A percentile compares a stretch with the other conserved stretches of the same genome.
Conservation (phyloP, 164 flowering plant species). For the Aristolochia contorta region DNA sequence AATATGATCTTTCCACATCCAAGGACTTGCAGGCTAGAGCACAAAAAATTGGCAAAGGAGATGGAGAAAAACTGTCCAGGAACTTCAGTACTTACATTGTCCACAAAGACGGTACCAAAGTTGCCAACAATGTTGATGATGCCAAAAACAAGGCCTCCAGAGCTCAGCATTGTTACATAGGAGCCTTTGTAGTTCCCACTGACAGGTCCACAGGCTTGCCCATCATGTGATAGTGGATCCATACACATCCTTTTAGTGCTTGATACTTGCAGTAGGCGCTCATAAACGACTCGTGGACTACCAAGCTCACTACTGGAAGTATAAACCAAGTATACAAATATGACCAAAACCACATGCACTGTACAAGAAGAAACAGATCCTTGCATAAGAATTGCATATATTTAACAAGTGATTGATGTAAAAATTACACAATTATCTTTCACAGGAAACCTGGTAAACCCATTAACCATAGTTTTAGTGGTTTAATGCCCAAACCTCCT, state of each 20-base stretch:
- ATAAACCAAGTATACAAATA: slow-evolving; percentile 85
- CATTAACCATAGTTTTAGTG: no score
- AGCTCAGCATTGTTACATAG: slow-evolving; percentile 81
- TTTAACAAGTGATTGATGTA: background rate
- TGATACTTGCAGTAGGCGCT: slow-evolving; percentile 51
- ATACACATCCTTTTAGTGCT: slow-evolving; percentile 62
- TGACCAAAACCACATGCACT: slow-evolving; percentile 87
- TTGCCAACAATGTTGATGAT: slow-evolving; percentile 91
- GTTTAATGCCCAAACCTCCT: background rate
- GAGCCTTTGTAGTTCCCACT: slow-evolving; percentile 76
- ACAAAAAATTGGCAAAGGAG: no score
- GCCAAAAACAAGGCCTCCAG: slow-evolving; percentile 88
- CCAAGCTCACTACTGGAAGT: slow-evolving; percentile 75
- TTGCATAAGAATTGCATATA: background rate
- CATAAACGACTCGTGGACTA: slow-evolving; percentile 67
- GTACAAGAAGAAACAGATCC: slow-evolving; percentile 14
- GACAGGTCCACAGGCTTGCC: slow-evolving; percentile 89
- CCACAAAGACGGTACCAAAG: slow-evolving; percentile 96
- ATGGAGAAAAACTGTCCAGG: background rate
- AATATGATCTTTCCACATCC: no score
- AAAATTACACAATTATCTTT: no score
- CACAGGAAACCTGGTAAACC: no score
- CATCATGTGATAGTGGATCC: slow-evolving; percentile 63
- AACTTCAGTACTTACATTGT: slow-evolving; percentile 47
- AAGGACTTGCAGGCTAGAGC: no score